These are phyloP conservation scores for Neonothopanus nambi DNA, from an alignment of 1,284 basidiomycete species.

Conservation along the genomic window DNA sequence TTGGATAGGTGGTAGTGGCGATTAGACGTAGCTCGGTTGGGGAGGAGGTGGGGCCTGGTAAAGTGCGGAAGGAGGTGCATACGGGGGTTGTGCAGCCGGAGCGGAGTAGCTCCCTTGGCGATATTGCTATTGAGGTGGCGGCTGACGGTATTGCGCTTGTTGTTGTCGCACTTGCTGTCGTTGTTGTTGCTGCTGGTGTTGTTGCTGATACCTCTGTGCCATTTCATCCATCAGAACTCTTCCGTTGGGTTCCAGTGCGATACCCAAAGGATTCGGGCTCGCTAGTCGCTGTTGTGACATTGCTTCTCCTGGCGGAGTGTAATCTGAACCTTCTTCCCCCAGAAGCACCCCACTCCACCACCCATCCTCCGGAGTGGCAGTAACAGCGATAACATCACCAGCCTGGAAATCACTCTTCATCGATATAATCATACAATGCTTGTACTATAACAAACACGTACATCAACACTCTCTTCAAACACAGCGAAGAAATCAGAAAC, in stretches of 20 bases:
- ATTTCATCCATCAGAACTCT: slow-evolving; percentile 10
- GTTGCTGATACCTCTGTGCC: slow-evolving; percentile 12
- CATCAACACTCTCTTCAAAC: slow-evolving; percentile 83
- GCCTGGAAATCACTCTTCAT: slow-evolving; percentile 92
- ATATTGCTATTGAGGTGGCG: not conserved
- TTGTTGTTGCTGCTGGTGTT: slow-evolving; percentile 2
- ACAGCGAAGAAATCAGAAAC: slow-evolving; percentile 17
- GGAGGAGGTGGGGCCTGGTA: slow-evolving; percentile 4
- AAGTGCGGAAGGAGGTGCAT: slow-evolving; percentile 8
- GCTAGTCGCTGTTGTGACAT: slow-evolving; percentile 1
- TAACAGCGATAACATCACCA: slow-evolving; percentile 93
- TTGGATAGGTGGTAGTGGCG: slow-evolving; percentile 1
- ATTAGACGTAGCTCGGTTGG: slow-evolving; percentile 7
- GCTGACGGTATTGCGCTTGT: not conserved
- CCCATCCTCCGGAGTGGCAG: slow-evolving; percentile 74
- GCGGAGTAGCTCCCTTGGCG: slow-evolving; percentile 2
- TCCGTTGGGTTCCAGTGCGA: slow-evolving; percentile 9
- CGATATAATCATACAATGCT: slow-evolving; percentile 59
- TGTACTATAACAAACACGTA: slow-evolving; percentile 5
- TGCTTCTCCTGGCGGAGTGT: not conserved
- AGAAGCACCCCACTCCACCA: slow-evolving; percentile 71
- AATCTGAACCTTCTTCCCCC: too few species aligned
- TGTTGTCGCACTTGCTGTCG: not conserved
- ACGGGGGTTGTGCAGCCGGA: slow-evolving; percentile 5
- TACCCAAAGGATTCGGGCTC: slow-evolving; percentile 11